Evolutionary conservation across 208 protist species (phyloP).

Genomic region (Willaertia magna): DNA sequence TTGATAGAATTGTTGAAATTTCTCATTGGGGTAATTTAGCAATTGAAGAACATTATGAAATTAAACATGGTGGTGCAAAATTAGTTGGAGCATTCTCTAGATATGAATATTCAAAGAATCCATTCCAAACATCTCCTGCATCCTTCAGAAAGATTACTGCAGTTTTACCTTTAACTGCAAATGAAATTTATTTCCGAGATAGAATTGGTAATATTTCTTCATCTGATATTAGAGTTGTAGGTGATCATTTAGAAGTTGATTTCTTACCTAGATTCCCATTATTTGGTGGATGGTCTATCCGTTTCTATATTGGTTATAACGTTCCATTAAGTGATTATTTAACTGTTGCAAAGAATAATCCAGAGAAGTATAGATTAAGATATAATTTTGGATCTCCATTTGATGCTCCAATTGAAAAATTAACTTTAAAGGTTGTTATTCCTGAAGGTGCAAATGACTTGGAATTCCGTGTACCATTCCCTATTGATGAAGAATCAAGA

Average conservation of each 20-base stretch:
- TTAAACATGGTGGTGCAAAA: slow-evolving; percentile 18
- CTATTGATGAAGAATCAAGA: background rate
- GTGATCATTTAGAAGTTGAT: background rate
- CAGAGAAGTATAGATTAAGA: slow-evolving; percentile 1
- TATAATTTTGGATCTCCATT: slow-evolving; percentile 8
- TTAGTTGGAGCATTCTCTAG: slow-evolving; percentile 15
- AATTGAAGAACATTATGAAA: slow-evolving; percentile 21
- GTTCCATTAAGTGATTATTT: slow-evolving; percentile 11
- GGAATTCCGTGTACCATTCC: background rate
- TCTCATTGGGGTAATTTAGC: slow-evolving; percentile 20
- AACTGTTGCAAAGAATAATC: background rate
- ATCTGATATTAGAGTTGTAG: background rate
- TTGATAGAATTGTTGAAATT: slow-evolving; percentile 15
- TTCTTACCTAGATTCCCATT: slow-evolving; percentile 20
- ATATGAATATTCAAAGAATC: slow-evolving; percentile 13
- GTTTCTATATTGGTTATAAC: slow-evolving; percentile 27
- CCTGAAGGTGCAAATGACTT: slow-evolving; percentile 18
- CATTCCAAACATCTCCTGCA: background rate
- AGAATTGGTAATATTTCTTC: slow-evolving; percentile 28
- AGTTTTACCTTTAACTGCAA: slow-evolving; percentile 4
- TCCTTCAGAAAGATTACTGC: slow-evolving; percentile 19
- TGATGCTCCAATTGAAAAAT: slow-evolving; percentile 17
- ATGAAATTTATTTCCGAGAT: slow-evolving; percentile 27
- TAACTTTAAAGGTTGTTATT: slow-evolving; percentile 16
- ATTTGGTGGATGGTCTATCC: slow-evolving; percentile 25